A percentile compares a stretch with the other conserved stretches of the same genome.
These are phyloP conservation scores for Melanomma pulvis-pyrius DNA, from an alignment of 495 filamentous ascomycete genomes.

Conservation along the genomic window DNA sequence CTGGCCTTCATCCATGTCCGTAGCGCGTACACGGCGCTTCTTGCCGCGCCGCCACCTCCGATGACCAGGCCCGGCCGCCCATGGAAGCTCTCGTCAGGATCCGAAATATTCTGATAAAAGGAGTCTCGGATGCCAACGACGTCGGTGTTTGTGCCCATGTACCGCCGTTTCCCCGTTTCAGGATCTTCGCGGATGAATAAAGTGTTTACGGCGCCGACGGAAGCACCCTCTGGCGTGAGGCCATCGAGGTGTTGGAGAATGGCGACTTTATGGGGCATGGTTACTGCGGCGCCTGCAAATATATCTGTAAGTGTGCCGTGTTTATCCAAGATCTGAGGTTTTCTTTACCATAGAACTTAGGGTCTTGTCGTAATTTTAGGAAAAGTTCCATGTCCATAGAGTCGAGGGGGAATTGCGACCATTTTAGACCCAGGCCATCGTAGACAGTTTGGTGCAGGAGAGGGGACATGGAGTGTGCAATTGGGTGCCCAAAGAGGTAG, in stretches of 20 bases:
- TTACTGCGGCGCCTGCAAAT: constrained; percentile 60
- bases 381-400: constrained; percentile 57
- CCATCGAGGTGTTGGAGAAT: constrained; percentile 70
- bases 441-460: constrained; percentile 70
- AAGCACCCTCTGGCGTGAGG: constrained; percentile 66
- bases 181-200: constrained; percentile 61
- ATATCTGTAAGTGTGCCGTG: neutral
- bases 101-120: constrained; percentile 61
- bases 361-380: constrained; percentile 53
- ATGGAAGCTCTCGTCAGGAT: constrained; percentile 51
- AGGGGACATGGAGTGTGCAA: constrained; percentile 71
- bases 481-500: constrained; percentile 62
- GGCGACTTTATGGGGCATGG: constrained; percentile 74
- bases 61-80: constrained; percentile 61
- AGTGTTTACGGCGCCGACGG: constrained; percentile 74
- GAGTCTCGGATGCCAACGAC: constrained; percentile 72
- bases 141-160: constrained; percentile 76
- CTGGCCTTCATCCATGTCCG: constrained; percentile 65
- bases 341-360: constrained; percentile 55
- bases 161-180: constrained; percentile 47
- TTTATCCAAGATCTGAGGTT: neutral
- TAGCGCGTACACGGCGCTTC: constrained; percentile 71
- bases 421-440: constrained; percentile 59
- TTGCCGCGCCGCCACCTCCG: constrained; percentile 70
- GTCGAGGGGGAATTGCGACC: constrained; percentile 62